Percentiles rank a stretch among this genome's conserved stretches.
Evolutionary conservation across 169 alveolate genomes (phyloP).

Genomic region (Eimeria mitis): DNA sequence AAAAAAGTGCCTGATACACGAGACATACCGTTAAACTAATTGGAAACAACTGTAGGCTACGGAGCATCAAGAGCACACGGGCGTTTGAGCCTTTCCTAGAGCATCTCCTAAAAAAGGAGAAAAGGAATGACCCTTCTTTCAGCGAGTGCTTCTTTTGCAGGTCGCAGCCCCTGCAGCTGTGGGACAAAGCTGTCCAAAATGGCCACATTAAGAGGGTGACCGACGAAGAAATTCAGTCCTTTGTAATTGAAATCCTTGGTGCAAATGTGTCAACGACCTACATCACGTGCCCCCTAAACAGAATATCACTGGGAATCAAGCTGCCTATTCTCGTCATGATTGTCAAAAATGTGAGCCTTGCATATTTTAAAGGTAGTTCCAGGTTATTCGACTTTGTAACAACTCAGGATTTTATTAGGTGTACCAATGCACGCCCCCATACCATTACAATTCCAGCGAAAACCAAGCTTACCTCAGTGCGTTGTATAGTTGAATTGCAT

Average conservation of each 20-base stretch:
- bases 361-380: not conserved
- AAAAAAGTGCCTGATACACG: not conserved
- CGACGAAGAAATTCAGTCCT: constrained; percentile 95
- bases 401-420: not conserved
- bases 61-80: not conserved
- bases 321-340: constrained; percentile 98
- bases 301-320: constrained; percentile 96
- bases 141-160: constrained; percentile 26
- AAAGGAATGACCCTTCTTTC: not conserved
- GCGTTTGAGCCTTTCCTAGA: not conserved
- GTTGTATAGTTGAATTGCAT: not conserved
- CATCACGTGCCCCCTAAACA: constrained; percentile 96
- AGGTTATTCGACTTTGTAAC: not conserved
- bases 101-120: not conserved
- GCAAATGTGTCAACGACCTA: constrained; percentile 96
- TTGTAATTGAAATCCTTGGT: constrained; percentile 86
- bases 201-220: constrained; percentile 98
- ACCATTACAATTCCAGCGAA: not conserved
- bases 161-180: constrained; percentile 94
- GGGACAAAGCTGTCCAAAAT: constrained; percentile 96
- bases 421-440: not conserved
- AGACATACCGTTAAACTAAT: not conserved
- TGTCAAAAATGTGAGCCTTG: constrained; percentile 93
- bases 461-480: not conserved
- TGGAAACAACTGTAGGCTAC: not conserved